Evolutionary conservation across 108 stramenopile genomes (phyloP), one percentile per base, ranked within the genome.

Genomic region (Epipyxis sp.): DNA sequence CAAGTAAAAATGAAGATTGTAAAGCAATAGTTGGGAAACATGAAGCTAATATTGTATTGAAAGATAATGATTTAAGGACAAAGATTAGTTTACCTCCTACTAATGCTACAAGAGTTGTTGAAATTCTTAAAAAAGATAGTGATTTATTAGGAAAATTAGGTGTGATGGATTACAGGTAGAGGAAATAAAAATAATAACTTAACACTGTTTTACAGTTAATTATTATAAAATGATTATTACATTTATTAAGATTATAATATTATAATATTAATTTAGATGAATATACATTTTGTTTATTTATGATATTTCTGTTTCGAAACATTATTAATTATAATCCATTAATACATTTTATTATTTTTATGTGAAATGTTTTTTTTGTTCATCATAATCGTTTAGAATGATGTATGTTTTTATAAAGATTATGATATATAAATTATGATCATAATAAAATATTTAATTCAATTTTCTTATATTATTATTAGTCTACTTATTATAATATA

Each of bases 41-140:
- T 74, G 71, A 74, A 74, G 71, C 71, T 42, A 74, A 74, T 25
- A 42, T 74, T 29, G 71, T 74, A 6, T 42, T 74, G 44, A 74
- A 74, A 39, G 71, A 74, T 25, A 74, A 74, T 74, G 71, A 74
- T 25, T 42, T 74, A 29, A 37, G 71, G 6, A 39, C 71, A 27
- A 74, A 39, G 50, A 74, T 74, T 32, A 74, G 71, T 39, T 42
- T 74, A 6, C 71, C 10, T 3, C 6, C 34, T 37, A 27, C 16
- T 6, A 42, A 74, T 34, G 71, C 71, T 16, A 42, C 50, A 32
- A 39, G 50, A 20, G 71, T 74, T 32, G 6, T 74, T 6, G 32
- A 6, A 16, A 74, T 74, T 34, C 27, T 74, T 10, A 74, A 74
- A 32, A 27, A 37, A 57, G 71, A 74, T 74, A 74, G 71, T 42